Percentiles rank a stretch among this genome's conserved stretches.
These are phyloP conservation scores for Penicillium nordicum DNA, from an alignment of 2,329 filamentous ascomycete genomes.

Conservation along the genomic window DNA sequence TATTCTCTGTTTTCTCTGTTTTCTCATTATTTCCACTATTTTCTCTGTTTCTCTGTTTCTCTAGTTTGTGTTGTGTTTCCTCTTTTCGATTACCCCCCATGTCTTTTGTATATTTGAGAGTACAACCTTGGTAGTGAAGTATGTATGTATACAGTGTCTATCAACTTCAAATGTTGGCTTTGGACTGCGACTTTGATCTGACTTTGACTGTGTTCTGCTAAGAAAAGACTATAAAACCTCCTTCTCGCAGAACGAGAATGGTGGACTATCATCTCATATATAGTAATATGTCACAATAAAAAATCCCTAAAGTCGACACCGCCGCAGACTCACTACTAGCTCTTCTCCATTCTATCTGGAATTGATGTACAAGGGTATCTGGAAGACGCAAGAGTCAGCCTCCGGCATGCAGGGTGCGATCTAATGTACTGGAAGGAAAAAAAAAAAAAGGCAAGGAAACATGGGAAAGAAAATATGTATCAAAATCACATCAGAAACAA, in stretches of 20 bases:
- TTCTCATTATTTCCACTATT: background rate
- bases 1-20: background rate
- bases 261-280: conserved; percentile 3
- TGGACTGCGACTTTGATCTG: background rate
- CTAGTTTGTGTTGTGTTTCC: background rate
- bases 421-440: conserved; percentile 23
- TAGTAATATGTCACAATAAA: conserved; percentile 6
- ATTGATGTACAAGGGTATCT: conserved; percentile 29
- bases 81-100: conserved; percentile 1
- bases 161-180: background rate
- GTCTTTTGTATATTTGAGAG: conserved; percentile 9
- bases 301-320: conserved; percentile 2
- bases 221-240: background rate
- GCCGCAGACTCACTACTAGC: conserved; percentile 13
- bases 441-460: background rate
- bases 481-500: conserved; percentile 6
- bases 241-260: background rate
- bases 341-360: conserved; percentile 25
- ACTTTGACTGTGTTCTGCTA: background rate
- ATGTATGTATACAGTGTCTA: background rate
- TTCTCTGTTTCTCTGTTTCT: background rate
- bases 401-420: conserved; percentile 17
- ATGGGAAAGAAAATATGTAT: background rate
- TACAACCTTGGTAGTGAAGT: conserved; percentile 3
- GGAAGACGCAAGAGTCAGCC: conserved; percentile 20